These are phyloP conservation scores for Xerophyta viscosa DNA, from an alignment of 106 monocot species.

Conservation along the genomic window DNA sequence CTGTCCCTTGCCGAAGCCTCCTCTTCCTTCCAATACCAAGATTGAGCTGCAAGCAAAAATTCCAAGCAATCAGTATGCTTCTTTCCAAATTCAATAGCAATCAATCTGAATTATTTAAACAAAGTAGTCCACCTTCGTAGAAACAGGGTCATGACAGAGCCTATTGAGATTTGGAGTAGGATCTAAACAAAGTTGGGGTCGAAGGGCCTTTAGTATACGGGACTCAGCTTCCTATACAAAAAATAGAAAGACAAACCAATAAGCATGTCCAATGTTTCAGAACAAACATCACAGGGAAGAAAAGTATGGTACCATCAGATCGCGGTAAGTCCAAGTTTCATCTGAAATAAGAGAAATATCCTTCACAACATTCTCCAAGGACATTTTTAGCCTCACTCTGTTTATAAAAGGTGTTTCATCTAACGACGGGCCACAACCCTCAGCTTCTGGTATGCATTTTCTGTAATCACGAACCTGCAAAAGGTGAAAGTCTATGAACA, in stretches of 20 bases:
- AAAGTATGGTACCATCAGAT: conserved; percentile 59
- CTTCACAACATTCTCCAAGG: conserved; percentile 87
- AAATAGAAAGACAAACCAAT: neutral
- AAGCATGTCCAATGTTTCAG: too few relatives aligned
- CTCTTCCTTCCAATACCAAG: conserved; percentile 61
- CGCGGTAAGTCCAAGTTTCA: conserved; percentile 93
- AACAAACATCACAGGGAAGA: too few relatives aligned
- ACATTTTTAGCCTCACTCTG: conserved; percentile 76
- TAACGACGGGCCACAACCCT: conserved; percentile 15
- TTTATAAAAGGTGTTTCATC: conserved; percentile 35
- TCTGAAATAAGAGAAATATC: conserved; percentile 79
- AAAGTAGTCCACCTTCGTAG: neutral
- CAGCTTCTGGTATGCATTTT: conserved; percentile 46
- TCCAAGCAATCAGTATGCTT: neutral
- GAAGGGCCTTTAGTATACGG: conserved; percentile 69
- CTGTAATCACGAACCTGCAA: conserved; percentile 83
- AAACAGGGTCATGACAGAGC: conserved; percentile 43
- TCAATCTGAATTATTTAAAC: too few relatives aligned
- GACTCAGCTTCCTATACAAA: conserved; percentile 81
- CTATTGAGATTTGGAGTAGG: conserved; percentile 70
- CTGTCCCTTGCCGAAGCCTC: conserved; percentile 37
- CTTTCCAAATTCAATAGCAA: too few relatives aligned
- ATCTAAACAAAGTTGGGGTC: conserved; percentile 68
- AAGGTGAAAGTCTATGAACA: neutral
- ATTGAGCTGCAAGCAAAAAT: conserved; percentile 51